phyloP scores from a whole-genome alignment of 2,329 filamentous ascomycete genomes.

The Fusarium sp. region DNA sequence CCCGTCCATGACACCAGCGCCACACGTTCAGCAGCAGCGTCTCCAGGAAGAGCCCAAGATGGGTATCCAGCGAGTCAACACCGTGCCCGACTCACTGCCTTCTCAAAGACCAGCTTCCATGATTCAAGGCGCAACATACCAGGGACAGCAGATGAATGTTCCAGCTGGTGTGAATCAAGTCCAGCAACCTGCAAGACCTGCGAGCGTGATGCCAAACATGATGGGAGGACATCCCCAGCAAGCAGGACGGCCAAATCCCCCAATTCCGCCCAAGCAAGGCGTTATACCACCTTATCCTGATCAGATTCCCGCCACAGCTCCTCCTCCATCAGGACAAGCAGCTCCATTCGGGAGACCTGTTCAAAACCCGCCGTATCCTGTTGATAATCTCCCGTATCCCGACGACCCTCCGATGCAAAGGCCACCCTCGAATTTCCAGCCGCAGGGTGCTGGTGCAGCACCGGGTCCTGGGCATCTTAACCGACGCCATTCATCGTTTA shows the following conservation, averaged over 20 bases:
- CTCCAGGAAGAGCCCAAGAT: conserved; percentile 34
- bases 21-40: conserved; percentile 28
- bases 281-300: conserved; percentile 31
- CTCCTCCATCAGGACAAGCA: conserved; percentile 31
- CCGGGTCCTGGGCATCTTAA: conserved; percentile 8
- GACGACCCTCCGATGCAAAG: conserved; percentile 20
- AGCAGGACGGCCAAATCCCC: background rate
- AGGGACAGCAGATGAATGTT: background rate
- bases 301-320: conserved; percentile 24
- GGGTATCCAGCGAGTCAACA: conserved; percentile 38
- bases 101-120: conserved; percentile 32
- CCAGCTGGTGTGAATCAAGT: background rate
- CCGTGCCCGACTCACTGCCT: conserved; percentile 37
- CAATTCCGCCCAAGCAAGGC: conserved; percentile 8
- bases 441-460: background rate
- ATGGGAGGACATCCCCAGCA: conserved; percentile 16
- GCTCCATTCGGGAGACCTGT: conserved; percentile 32
- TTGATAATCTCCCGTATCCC: conserved; percentile 30
- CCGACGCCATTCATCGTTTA: conserved; percentile 45
- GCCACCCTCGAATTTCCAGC: background rate
- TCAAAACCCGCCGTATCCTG: conserved; percentile 30
- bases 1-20: conserved; percentile 43
- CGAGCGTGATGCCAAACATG: conserved; percentile 41
- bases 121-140: conserved; percentile 12
- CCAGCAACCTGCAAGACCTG: conserved; percentile 31